Conservation (phyloP, 257 asterid species). For the Solanum tarijense region DNA sequence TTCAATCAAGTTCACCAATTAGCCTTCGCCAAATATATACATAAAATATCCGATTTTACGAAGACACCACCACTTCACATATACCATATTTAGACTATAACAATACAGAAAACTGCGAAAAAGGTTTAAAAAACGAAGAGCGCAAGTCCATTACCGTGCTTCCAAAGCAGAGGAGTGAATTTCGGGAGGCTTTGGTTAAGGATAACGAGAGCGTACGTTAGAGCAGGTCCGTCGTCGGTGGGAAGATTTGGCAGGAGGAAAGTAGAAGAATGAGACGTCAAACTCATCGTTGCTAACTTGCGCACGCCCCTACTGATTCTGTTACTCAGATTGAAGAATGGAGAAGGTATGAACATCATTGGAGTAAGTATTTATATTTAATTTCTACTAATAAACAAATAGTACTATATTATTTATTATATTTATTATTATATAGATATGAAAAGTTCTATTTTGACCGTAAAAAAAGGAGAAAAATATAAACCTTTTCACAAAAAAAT, state of each 20-base stretch:
- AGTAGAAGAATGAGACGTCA: conserved; percentile 55
- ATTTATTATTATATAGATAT: too few species aligned
- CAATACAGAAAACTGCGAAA: neutral
- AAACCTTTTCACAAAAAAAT: neutral
- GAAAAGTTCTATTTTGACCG: neutral
- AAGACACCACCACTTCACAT: neutral
- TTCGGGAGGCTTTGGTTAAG: conserved; percentile 75
- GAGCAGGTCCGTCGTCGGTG: conserved; percentile 24
- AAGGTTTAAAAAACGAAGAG: neutral
- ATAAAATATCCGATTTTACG: neutral
- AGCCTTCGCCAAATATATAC: too few species aligned
- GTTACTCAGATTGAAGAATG: neutral
- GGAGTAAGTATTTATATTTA: neutral
- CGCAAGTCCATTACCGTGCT: conserved; percentile 42
- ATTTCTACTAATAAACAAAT: neutral
- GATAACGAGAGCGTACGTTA: conserved; percentile 50
- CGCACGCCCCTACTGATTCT: neutral
- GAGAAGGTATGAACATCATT: neutral
- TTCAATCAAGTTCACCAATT: too few species aligned
- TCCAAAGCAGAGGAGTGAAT: conserved; percentile 80
- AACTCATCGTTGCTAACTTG: conserved; percentile 31
- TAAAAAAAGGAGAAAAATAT: neutral
- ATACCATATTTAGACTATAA: neutral
- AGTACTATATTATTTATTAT: neutral
- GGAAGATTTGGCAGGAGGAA: conserved; percentile 54